Evolutionary conservation across 2,329 filamentous ascomycete genomes (phyloP), one percentile per base, ranked within the genome.

Genomic region (Aspergillus sp.): DNA sequence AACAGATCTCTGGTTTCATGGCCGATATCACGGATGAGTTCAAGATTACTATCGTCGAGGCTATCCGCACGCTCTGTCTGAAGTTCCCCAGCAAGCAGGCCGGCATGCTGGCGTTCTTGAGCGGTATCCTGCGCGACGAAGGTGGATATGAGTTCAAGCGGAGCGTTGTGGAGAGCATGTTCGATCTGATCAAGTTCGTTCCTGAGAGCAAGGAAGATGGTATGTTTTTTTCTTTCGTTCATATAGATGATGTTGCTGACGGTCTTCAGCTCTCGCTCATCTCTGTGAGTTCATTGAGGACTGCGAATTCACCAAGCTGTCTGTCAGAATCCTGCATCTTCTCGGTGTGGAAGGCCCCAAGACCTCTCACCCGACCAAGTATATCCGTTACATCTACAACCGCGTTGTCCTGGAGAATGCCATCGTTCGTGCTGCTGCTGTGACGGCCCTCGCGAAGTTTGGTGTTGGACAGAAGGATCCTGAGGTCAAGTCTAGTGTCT

Each of bases 1-100:
- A 97, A 82, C 92, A 97, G 73, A 97, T 99, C 58, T 91, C 91
- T 20, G 88, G 89, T 36, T 97, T 99, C 78, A 97, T 99, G 94
- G 90, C 92, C 4, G 94, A 97, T 74, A 97, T 97, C 61, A 97
- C 93, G 5, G 94, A 99, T 69, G 94, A 99, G 74, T 99, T 99
- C 81, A 99, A 97, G 81, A 96, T 99, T 62, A 99, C 94, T n/a
- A 96, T 99, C 66, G 93, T 99, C 41, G 94, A 99, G 74, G 94
- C 94, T 40, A 97, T 99, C 68, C 88, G 94, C 56, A 97, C 94
- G 3, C 78, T 99, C 38, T 97, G 93, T 71, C 80, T 99, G 63
- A 99, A 99, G 77, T 99, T 99, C 78, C 94, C 94, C 31, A 92
- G 85, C 77, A 99, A 99, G 78, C 94, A 99, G 76, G 93, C 93